These are phyloP conservation scores for Trichoderma gracile DNA, from an alignment of 2,329 filamentous ascomycete genomes.

Conservation along the genomic window DNA sequence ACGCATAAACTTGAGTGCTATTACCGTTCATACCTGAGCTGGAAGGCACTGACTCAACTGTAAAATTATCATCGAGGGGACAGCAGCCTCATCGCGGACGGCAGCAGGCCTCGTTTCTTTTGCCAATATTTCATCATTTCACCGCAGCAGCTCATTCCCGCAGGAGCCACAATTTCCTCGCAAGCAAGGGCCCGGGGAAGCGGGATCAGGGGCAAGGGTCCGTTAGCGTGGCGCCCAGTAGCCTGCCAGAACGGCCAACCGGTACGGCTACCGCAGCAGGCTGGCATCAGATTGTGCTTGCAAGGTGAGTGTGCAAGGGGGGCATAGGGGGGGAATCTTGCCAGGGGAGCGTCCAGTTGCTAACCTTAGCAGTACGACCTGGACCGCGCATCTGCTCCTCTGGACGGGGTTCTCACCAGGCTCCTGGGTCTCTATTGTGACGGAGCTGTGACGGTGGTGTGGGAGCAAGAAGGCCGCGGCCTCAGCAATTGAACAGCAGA, in stretches of 20 bases:
- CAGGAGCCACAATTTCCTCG: slow-evolving; percentile 10
- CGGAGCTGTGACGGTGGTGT: not conserved
- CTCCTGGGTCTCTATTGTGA: slow-evolving; percentile 11
- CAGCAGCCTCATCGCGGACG: not conserved
- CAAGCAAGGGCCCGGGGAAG: slow-evolving; percentile 20
- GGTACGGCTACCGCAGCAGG: slow-evolving; percentile 2
- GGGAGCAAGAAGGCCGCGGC: not conserved
- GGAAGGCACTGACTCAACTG: too few species aligned
- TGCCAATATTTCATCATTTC: slow-evolving; percentile 12
- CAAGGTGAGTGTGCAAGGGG: not conserved
- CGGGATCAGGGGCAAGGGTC: slow-evolving; percentile 18
- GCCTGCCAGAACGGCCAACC: slow-evolving; percentile 8
- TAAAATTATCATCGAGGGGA: too few species aligned
- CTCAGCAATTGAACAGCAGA: not conserved
- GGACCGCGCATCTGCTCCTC: not conserved
- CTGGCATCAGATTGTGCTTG: not conserved
- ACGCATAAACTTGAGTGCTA: not conserved
- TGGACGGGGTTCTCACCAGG: slow-evolving; percentile 6
- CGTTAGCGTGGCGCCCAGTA: slow-evolving; percentile 9
- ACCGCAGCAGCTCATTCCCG: not conserved
- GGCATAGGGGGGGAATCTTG: not conserved
- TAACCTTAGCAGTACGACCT: slow-evolving; percentile 10
- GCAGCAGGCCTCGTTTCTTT: not conserved
- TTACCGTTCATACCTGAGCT: not conserved
- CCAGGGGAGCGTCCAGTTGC: not conserved